Base-by-base conservation (phyloP, 163 green algal species). In the Trebouxiophyceae sp. region DNA sequence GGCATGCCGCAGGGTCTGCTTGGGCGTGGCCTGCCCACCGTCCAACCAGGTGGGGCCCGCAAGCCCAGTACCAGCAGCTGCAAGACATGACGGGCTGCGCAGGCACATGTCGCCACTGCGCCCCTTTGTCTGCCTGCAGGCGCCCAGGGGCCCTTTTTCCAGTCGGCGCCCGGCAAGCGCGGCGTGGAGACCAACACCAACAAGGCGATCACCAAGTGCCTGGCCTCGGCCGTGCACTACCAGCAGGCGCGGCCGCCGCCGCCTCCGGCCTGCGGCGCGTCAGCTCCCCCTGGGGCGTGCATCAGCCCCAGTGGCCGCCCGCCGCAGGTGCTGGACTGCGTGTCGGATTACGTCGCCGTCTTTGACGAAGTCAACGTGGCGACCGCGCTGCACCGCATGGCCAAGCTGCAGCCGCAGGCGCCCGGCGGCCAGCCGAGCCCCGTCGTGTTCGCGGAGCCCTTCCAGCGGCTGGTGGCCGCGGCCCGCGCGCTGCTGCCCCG, bases 291-390 rank as follows among this genome's bases (percentile, higher is more conserved):
- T 62, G 22, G 29, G 28, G 20, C 22, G 5, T 29, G 29, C 16
- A 59, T 12, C 50, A 27, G 6, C n/a, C n/a, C n/a, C n/a, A n/a
- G n/a, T n/a, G 39, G 12, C 39, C 39, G 12, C 12, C 39, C 39
- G 12, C 19, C 22, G n/a, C 54, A 69, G 63, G 33, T 69, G 2
- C 33, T 77, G 45, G 70, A 77, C 60, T 54, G 65, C 50, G 62
- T 77, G 32, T 50, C 45, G 22, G 50, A 72, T 6, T 62, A 28
- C 19, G 66, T 73, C 24, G 22, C 65, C 22, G 24, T 65, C 3
- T 77, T 77, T 68, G 71, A 77, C 45, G 71, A 77, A 64, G 71
- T 76, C 12, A 83, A 83, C 31, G 57, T 83, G 31, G 67, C 66
- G 22, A 83, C 76, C 23, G 61, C 70, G 33, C 67, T 83, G 69